Conservation (phyloP, 371 early-diverging fungal species). For the Zopfochytrium polystomum region DNA sequence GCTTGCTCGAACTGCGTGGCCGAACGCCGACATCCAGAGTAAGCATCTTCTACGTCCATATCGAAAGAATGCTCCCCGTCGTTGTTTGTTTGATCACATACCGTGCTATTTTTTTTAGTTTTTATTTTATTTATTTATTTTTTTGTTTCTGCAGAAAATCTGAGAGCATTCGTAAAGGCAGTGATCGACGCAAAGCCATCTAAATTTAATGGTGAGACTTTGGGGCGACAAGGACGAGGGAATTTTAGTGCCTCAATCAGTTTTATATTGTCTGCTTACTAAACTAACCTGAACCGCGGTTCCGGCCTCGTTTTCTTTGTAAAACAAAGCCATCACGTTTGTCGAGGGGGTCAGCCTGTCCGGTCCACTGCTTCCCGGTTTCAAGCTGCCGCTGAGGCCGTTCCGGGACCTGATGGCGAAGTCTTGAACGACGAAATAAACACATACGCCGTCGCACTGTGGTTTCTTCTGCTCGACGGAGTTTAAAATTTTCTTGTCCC, state of each 20-base stretch:
- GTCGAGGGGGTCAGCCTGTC: slow-evolving; percentile 34
- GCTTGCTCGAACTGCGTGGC: slow-evolving; percentile 24
- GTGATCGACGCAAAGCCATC: slow-evolving; percentile 25
- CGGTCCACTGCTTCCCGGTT: slow-evolving; percentile 35
- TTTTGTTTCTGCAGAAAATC: slow-evolving; percentile 21
- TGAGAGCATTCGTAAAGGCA: slow-evolving; percentile 28
- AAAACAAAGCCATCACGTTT: slow-evolving; percentile 33
- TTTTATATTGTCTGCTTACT: background rate
- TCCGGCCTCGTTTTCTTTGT: background rate
- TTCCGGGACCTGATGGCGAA: slow-evolving; percentile 16
- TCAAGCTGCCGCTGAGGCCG: slow-evolving; percentile 31
- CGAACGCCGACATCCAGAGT: slow-evolving; percentile 23
- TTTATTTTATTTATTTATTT: background rate
- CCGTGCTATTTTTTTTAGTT: background rate
- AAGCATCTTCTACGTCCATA: too few relatives aligned
- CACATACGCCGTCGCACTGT: too few relatives aligned
- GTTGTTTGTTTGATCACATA: too few relatives aligned
- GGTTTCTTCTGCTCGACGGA: too few relatives aligned
- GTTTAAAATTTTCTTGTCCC: too few relatives aligned
- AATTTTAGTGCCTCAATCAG: background rate
- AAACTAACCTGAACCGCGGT: too few relatives aligned
- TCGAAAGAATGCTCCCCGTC: too few relatives aligned
- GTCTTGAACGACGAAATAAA: background rate
- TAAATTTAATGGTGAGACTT: slow-evolving; percentile 33
- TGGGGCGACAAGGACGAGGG: background rate